Percentiles rank a stretch among this genome's conserved stretches.
Conservation (phyloP, 2,329 filamentous ascomycete genomes). For the Pleomassaria siparia region DNA sequence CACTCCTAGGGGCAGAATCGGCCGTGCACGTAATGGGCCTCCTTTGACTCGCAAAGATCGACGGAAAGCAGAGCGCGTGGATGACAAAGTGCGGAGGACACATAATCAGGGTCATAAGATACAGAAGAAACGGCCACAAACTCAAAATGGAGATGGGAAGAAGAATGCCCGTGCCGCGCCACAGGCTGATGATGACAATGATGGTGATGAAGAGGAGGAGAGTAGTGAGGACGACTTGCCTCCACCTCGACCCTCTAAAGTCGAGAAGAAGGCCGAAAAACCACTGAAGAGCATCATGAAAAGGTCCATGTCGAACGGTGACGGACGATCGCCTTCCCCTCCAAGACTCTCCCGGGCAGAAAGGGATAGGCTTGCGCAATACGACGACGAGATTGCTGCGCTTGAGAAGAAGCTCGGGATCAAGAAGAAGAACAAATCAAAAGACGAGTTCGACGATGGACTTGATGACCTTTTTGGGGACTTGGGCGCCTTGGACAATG, state of each 20-base stretch:
- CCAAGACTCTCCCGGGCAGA: slow-evolving; percentile 44
- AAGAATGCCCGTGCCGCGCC: no score
- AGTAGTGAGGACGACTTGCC: slow-evolving; percentile 37
- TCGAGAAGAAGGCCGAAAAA: slow-evolving; percentile 24
- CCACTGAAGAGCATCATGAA: slow-evolving; percentile 40
- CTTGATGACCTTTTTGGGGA: slow-evolving; percentile 76
- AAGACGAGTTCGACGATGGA: slow-evolving; percentile 78
- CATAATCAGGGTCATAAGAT: slow-evolving; percentile 46
- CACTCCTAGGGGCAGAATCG: slow-evolving; percentile 24
- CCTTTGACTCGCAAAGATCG: slow-evolving; percentile 63
- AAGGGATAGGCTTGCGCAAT: slow-evolving; percentile 67
- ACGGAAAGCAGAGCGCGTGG: slow-evolving; percentile 65
- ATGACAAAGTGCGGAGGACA: slow-evolving; percentile 55
- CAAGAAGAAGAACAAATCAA: slow-evolving; percentile 68
- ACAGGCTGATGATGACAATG: slow-evolving; percentile 22
- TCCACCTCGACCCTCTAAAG: slow-evolving; percentile 16
- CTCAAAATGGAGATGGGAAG: slow-evolving; percentile 21
- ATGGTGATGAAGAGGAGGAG: slow-evolving; percentile 29
- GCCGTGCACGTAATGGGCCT: slow-evolving; percentile 29
- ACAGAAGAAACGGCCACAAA: slow-evolving; percentile 32
- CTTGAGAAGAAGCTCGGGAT: slow-evolving; percentile 87
- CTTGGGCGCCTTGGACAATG: slow-evolving; percentile 48
- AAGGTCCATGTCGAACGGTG: slow-evolving; percentile 14
- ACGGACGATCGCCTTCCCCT: slow-evolving; percentile 16
- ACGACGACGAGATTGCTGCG: slow-evolving; percentile 85